Percentiles rank a stretch among this genome's conserved stretches.
Evolutionary conservation across 306 rosid species (phyloP).

Genomic region (Vigna mungo): DNA sequence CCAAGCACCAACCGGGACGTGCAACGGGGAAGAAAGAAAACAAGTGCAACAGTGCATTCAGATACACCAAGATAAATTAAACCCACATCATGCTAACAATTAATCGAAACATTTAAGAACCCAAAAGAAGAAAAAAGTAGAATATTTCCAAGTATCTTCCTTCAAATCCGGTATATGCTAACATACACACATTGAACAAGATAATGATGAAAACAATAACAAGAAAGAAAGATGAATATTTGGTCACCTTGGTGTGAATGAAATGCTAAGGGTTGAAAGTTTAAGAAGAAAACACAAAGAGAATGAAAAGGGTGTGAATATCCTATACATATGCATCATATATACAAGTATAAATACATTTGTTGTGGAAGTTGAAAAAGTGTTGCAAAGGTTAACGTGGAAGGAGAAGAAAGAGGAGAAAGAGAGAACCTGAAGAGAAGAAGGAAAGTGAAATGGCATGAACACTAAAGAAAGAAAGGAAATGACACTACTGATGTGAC

Average conservation of each 20-base stretch:
- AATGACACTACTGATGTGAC: not conserved
- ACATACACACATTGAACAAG: constrained; percentile 39
- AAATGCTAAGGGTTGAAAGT: constrained; percentile 53
- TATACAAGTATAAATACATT: constrained; percentile 11
- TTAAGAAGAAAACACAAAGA: constrained; percentile 10
- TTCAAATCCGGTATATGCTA: constrained; percentile 17
- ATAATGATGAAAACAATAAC: not conserved
- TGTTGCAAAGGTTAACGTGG: constrained; percentile 1
- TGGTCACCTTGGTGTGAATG: constrained; percentile 54
- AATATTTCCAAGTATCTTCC: constrained; percentile 31
- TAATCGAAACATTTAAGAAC: constrained; percentile 45
- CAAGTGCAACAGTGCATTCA: constrained; percentile 34
- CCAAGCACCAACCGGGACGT: constrained; percentile 24
- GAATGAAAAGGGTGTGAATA: constrained; percentile 56
- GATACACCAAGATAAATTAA: constrained; percentile 33
- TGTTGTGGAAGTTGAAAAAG: constrained; percentile 39
- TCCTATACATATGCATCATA: not conserved
- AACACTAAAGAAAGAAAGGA: not conserved
- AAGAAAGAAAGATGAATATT: constrained; percentile 39
- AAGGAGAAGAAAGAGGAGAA: not conserved
- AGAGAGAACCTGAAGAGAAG: constrained; percentile 50
- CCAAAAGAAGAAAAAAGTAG: constrained; percentile 40
- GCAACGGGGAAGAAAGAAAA: constrained; percentile 38
- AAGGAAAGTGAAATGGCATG: constrained; percentile 42
- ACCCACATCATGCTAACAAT: constrained; percentile 43